These are phyloP conservation scores for Linnemannia elongata DNA, from an alignment of 192 early-diverging fungal genomes.

Conservation along the genomic window DNA sequence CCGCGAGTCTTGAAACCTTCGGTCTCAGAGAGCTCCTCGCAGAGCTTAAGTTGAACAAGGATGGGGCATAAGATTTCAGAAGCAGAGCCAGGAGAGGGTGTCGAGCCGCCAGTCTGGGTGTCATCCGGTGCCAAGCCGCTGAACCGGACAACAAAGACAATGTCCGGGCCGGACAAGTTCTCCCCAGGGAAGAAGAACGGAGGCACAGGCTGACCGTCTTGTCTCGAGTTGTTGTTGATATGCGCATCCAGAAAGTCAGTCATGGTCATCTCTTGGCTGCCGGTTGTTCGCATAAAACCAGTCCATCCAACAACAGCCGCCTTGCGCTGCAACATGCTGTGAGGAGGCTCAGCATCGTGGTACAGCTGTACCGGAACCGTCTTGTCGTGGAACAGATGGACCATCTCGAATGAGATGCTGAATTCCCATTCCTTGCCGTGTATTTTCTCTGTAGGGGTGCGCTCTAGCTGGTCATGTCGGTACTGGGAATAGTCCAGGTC, in stretches of 20 bases:
- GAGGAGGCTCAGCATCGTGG: conserved; percentile 7
- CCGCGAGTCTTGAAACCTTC: background rate
- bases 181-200: conserved; percentile 19
- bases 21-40: background rate
- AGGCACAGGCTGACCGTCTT: conserved; percentile 4
- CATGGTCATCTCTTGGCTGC: conserved; percentile 10
- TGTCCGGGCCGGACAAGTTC: conserved; percentile 10
- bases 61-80: background rate
- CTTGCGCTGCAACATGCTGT: conserved; percentile 11
- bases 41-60: conserved; percentile 5
- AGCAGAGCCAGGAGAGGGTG: no score
- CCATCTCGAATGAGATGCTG: conserved; percentile 15
- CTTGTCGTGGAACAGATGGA: conserved; percentile 15
- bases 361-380: conserved; percentile 1
- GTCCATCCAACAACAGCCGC: conserved; percentile 26
- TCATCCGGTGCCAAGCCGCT: background rate
- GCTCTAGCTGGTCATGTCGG: background rate
- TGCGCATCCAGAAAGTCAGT: conserved; percentile 32
- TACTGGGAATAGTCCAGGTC: conserved; percentile 3
- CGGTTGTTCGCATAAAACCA: conserved; percentile 23
- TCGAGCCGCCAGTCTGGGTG: background rate
- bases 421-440: conserved; percentile 15
- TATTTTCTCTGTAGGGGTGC: background rate
- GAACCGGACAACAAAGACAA: conserved; percentile 32
- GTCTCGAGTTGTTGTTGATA: conserved; percentile 4